Conservation (phyloP, 352 stramenopile species). For the Pythium scleroteichum region DNA sequence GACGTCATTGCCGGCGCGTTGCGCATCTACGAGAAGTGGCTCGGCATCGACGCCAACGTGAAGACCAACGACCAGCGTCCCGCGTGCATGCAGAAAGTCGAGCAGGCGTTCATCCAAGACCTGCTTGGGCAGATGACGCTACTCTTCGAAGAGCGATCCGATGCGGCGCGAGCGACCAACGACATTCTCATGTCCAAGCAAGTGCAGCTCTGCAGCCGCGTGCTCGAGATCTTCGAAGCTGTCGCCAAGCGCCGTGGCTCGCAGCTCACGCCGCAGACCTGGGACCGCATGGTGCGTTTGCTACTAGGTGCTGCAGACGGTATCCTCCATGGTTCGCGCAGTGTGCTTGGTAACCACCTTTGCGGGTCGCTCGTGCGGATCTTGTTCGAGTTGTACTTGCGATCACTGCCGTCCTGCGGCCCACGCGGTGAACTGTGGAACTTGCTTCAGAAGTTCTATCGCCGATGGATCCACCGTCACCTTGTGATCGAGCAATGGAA, state of each 20-base stretch:
- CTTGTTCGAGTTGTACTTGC: slow-evolving; percentile 78
- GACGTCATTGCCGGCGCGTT: slow-evolving; percentile 80
- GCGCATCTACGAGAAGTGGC: slow-evolving; percentile 81
- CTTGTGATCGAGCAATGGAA: slow-evolving; percentile 91
- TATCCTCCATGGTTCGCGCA: slow-evolving; percentile 74
- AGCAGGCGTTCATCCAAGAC: slow-evolving; percentile 87
- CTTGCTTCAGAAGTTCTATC: slow-evolving; percentile 85
- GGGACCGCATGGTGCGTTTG: slow-evolving; percentile 81
- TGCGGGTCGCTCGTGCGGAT: slow-evolving; percentile 76
- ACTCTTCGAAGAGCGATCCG: slow-evolving; percentile 78
- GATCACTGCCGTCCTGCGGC: slow-evolving; percentile 68
- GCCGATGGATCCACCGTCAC: slow-evolving; percentile 82
- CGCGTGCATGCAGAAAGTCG: slow-evolving; percentile 77
- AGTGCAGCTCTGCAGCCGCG: slow-evolving; percentile 67
- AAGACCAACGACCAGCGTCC: slow-evolving; percentile 60
- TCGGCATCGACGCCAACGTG: slow-evolving; percentile 53
- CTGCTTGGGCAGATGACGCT: slow-evolving; percentile 87
- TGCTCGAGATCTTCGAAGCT: slow-evolving; percentile 79
- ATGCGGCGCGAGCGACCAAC: slow-evolving; percentile 29
- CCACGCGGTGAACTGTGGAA: slow-evolving; percentile 75
- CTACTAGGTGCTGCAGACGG: slow-evolving; percentile 76
- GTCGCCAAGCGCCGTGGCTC: slow-evolving; percentile 66
- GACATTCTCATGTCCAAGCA: slow-evolving; percentile 64
- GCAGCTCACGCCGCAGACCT: slow-evolving; percentile 70
- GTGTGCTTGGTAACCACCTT: slow-evolving; percentile 69